Evolutionary conservation across 2,329 filamentous ascomycete genomes (phyloP).

Genomic region (Microsporum ferrugineum): DNA sequence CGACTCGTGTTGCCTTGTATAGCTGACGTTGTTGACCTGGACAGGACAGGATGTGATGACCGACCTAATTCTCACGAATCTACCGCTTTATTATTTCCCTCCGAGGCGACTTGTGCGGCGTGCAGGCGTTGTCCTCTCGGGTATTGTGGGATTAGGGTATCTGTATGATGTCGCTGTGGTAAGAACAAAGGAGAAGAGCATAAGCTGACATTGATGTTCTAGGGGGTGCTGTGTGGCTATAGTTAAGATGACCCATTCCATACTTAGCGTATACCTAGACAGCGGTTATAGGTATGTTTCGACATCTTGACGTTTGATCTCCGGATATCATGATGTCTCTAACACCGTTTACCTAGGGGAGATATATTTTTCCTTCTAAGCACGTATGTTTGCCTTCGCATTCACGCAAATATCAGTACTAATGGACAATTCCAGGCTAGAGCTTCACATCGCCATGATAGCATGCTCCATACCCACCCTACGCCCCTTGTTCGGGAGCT

Average conservation of each 20-base stretch:
- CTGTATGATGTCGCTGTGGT: constrained; percentile 21
- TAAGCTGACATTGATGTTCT: not conserved
- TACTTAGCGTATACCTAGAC: constrained; percentile 22
- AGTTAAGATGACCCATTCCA: constrained; percentile 31
- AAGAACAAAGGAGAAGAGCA: not conserved
- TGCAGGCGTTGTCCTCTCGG: constrained; percentile 31
- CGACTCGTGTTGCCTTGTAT: not conserved
- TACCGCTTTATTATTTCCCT: constrained; percentile 4
- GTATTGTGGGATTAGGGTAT: constrained; percentile 35
- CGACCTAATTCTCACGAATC: not conserved
- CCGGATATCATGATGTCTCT: not conserved
- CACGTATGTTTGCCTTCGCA: constrained; percentile 12
- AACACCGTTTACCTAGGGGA: constrained; percentile 7
- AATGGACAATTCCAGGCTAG: constrained; percentile 22
- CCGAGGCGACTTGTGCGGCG: constrained; percentile 16
- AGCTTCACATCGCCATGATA: constrained; percentile 33
- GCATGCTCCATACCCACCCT: constrained; percentile 33
- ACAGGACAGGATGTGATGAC: constrained; percentile 1
- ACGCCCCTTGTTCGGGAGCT: constrained; percentile 25
- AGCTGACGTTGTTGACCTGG: not conserved
- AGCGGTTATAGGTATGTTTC: constrained; percentile 27
- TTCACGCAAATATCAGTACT: not conserved
- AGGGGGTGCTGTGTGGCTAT: constrained; percentile 33
- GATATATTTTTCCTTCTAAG: constrained; percentile 15
- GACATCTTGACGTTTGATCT: not conserved